Evolutionary conservation across 192 early-diverging fungal species (phyloP).

Genomic region (Backusella luteola): DNA sequence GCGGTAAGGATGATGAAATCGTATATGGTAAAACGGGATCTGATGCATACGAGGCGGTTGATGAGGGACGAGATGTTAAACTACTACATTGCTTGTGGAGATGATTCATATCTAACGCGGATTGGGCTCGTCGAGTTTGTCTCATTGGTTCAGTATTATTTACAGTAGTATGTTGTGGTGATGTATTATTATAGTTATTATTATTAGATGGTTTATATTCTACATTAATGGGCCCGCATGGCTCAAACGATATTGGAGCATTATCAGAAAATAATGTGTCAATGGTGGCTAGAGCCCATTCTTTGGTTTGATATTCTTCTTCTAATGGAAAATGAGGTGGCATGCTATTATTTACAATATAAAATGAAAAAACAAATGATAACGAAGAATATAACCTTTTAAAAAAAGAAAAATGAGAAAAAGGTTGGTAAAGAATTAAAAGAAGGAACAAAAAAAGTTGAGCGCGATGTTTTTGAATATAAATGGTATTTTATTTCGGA

Average conservation of each 20-base stretch:
- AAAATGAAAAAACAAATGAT: background rate
- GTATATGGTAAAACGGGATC: background rate
- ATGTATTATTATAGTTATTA: background rate
- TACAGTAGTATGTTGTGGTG: background rate
- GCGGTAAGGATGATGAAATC: background rate
- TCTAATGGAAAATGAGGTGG: conserved; percentile 7
- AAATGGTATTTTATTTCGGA: conserved; percentile 4
- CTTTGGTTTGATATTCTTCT: conserved; percentile 13
- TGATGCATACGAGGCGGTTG: background rate
- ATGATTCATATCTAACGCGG: background rate
- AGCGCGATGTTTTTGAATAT: background rate
- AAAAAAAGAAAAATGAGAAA: background rate
- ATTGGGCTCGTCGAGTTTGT: background rate
- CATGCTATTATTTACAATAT: conserved; percentile 9
- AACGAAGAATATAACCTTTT: background rate
- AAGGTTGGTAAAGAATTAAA: background rate
- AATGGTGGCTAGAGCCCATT: conserved; percentile 15
- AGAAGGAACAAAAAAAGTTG: background rate
- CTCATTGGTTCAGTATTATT: background rate
- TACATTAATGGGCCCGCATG: background rate
- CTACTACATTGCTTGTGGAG: background rate
- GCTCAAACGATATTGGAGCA: conserved; percentile 20
- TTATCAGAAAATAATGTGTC: conserved; percentile 18
- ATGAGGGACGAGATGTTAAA: background rate
- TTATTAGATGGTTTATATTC: background rate